A percentile compares a stretch with the other conserved stretches of the same genome.
phyloP scores from a whole-genome alignment of 2,329 filamentous ascomycete species.

The Calonectria honghensis region DNA sequence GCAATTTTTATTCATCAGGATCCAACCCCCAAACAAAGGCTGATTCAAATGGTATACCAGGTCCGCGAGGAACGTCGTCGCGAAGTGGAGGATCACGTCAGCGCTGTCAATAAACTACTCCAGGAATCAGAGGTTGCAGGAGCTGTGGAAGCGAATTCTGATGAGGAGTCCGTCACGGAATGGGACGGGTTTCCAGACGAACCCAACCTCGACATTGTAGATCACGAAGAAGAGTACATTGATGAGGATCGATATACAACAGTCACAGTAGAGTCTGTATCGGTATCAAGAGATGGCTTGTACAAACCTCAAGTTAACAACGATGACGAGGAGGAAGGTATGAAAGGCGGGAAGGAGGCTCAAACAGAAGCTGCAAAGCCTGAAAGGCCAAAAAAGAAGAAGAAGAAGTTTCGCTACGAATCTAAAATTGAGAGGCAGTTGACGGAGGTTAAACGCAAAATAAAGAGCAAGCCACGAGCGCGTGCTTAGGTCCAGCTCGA shows the following conservation, averaged over 20 bases:
- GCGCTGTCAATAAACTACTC: conserved; percentile 83
- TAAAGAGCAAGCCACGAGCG: conserved; percentile 71
- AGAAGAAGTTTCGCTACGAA: conserved; percentile 95
- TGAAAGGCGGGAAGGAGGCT: conserved; percentile 48
- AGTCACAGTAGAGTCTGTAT: conserved; percentile 93
- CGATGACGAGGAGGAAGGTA: conserved; percentile 53
- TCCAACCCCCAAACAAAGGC: background rate
- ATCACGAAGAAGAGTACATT: conserved; percentile 94
- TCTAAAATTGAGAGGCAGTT: conserved; percentile 89
- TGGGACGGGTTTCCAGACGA: conserved; percentile 80
- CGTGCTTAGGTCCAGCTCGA: conserved; percentile 33
- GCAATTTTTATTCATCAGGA: background rate
- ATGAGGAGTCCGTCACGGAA: conserved; percentile 68
- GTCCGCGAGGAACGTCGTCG: conserved; percentile 87
- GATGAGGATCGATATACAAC: conserved; percentile 98
- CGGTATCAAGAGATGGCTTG: conserved; percentile 84
- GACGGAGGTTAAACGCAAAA: conserved; percentile 81
- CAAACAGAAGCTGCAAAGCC: conserved; percentile 55
- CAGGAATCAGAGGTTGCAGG: conserved; percentile 72
- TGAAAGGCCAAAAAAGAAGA: conserved; percentile 82
- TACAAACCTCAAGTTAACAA: conserved; percentile 68
- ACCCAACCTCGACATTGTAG: conserved; percentile 71
- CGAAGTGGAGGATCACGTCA: conserved; percentile 88
- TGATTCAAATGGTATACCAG: conserved; percentile 67
- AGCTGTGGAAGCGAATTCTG: conserved; percentile 64